phyloP scores from a whole-genome alignment of 2,329 filamentous ascomycete species.

The Myriosclerotinia duriaeana region DNA sequence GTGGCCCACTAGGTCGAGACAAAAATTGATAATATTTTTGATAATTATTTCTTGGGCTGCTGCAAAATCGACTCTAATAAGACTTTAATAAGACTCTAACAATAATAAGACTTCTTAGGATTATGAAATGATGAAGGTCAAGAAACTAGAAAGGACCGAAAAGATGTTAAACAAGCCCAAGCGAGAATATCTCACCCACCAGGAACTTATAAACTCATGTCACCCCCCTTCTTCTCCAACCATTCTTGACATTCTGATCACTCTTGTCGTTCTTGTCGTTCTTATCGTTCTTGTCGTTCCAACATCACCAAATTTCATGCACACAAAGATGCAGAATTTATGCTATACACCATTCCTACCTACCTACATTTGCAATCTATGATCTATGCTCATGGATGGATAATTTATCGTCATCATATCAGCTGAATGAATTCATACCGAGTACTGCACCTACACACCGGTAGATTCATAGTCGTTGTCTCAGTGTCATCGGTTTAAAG shows the following conservation, averaged over 20 bases:
- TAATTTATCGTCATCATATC: neutral
- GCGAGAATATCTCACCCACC: neutral
- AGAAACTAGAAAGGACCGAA: neutral
- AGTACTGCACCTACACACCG: too few species aligned
- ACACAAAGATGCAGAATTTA: neutral
- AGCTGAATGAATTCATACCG: neutral
- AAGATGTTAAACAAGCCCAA: neutral
- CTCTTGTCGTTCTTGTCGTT: neutral
- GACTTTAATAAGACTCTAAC: neutral
- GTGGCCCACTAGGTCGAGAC: neutral
- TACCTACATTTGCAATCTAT: neutral
- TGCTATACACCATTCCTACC: neutral
- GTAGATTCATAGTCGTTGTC: neutral
- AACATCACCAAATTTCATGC: neutral
- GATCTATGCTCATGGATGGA: neutral
- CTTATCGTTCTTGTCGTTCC: too few species aligned
- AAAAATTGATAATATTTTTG: conserved; percentile 5
- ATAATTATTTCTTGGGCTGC: neutral
- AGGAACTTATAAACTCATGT: conserved; percentile 12
- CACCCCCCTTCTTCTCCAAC: neutral
- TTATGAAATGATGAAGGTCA: conserved; percentile 5
- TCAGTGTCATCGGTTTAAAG: neutral
- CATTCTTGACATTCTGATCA: too few species aligned
- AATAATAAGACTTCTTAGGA: too few species aligned
- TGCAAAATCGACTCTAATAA: too few species aligned